Conservation (phyloP, 2,329 filamentous ascomycete species). For the Aspergillus tubingensis region DNA sequence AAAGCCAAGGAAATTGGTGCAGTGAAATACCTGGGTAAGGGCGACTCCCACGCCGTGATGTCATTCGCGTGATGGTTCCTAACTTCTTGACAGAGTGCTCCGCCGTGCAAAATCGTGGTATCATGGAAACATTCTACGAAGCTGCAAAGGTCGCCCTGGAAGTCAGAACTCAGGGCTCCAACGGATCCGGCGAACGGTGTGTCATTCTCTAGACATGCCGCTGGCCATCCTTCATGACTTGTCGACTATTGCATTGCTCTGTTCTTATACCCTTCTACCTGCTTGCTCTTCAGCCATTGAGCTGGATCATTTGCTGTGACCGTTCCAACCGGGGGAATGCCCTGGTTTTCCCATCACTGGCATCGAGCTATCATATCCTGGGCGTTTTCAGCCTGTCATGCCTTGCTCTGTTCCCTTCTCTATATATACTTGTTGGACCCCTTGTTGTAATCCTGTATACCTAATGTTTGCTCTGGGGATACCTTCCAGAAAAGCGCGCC, state of each 20-base stretch:
- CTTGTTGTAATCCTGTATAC: conserved; percentile 15
- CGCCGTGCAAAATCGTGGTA: conserved; percentile 94
- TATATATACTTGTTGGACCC: conserved; percentile 23
- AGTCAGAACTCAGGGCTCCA: conserved; percentile 45
- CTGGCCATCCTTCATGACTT: conserved; percentile 9
- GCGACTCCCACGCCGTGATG: conserved; percentile 18
- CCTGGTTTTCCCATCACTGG: neutral
- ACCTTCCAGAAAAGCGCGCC: conserved; percentile 5
- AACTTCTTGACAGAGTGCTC: conserved; percentile 73
- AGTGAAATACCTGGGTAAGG: conserved; percentile 77
- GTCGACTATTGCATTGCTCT: conserved; percentile 8
- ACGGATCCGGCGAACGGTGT: conserved; percentile 35
- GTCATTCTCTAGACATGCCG: conserved; percentile 35
- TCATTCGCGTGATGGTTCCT: neutral
- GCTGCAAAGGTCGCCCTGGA: conserved; percentile 86
- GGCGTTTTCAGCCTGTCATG: conserved; percentile 18
- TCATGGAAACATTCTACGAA: conserved; percentile 98
- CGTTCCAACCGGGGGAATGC: neutral
- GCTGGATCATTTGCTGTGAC: conserved; percentile 4
- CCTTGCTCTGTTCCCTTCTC: conserved; percentile 15
- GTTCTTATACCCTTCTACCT: conserved; percentile 21
- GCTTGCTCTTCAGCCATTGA: neutral
- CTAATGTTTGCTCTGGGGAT: conserved; percentile 15
- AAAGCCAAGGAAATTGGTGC: conserved; percentile 91
- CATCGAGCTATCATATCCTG: conserved; percentile 6